Base-by-base conservation (phyloP, 2,329 filamentous ascomycete genomes). In the Pseudocercospora cruenta region DNA sequence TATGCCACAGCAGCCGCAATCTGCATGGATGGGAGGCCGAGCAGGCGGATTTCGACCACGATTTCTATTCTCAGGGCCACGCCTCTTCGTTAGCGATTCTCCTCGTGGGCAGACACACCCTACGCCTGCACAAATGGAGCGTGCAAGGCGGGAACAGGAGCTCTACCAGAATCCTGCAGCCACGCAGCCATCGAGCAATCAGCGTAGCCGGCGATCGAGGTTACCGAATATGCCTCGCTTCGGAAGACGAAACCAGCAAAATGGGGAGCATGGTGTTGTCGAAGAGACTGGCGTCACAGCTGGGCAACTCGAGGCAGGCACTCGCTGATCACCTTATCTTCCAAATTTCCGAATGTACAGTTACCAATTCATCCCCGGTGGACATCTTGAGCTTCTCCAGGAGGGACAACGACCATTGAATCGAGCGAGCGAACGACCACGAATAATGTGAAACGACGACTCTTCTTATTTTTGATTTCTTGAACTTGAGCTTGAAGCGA, bases 281-380 rank as follows among this genome's bases (percentile, higher is more conserved):
- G 71, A 73, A 36, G 65, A 71, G 43, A 60, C 63, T 31, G 71
- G 71, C 14, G 60, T 64, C 10, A 62, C 66, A 19, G 73, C 75
- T 19, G 62, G 64, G 14, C 70, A 75, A 28, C 68, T 77, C 9
- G 75, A 77, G 65, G 74, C 75, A 58, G 75, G 75, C 10, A 66
- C 64, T 33, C 63, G 70, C 24, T 66, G 69, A n/a, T 10, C 51
- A 55, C 51, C 26, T n/a, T 33, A 19, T 7, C 4, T n/a, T 26
- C 26, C 24, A n/a, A n/a, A 26, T 55, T 26, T 55, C n/a, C 51
- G 24, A 21, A 7, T 55, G 51, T 55, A 55, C 24, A 55, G 33
- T 55, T 55, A n/a, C 12, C 51, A 24, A 28, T 1, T 26, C 12
- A n/a, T n/a, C 10, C 22, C 22, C 51, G 51, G 51, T 26, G 51